Evolutionary conservation across 2,329 filamentous ascomycete species (phyloP).

Genomic region (Pseudocercospora pini-densiflorae): DNA sequence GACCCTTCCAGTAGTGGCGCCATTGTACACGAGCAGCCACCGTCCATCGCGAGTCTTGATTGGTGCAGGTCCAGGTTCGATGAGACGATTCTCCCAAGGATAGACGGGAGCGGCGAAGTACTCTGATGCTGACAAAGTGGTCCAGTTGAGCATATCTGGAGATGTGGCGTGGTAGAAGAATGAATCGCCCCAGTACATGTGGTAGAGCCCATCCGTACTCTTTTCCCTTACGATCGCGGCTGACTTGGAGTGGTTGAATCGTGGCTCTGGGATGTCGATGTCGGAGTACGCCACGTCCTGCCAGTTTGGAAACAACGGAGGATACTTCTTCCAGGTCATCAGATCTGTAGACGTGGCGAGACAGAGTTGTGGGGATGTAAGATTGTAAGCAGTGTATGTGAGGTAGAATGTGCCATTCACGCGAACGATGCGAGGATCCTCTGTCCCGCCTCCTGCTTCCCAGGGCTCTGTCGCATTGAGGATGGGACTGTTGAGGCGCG

Average conservation of each 20-base stretch:
- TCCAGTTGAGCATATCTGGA: constrained; percentile 42
- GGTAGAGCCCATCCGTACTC: constrained; percentile 37
- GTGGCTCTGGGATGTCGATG: constrained; percentile 26
- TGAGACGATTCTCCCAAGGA: constrained; percentile 41
- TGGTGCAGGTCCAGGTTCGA: constrained; percentile 41
- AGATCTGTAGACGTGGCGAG: constrained; percentile 45
- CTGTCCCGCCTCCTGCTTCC: constrained; percentile 41
- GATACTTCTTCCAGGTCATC: constrained; percentile 42
- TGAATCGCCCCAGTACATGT: constrained; percentile 44
- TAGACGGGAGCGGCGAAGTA: constrained; percentile 35
- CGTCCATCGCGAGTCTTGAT: constrained; percentile 42
- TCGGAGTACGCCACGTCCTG: constrained; percentile 30
- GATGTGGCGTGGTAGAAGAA: constrained; percentile 40
- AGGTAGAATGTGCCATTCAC: constrained; percentile 46
- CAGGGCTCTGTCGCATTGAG: constrained; percentile 41
- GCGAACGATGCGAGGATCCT: constrained; percentile 44
- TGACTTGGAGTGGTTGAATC: constrained; percentile 32
- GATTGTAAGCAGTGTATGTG: constrained; percentile 44
- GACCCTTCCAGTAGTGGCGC: constrained; percentile 34
- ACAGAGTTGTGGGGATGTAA: constrained; percentile 40
- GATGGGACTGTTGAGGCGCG: constrained; percentile 40
- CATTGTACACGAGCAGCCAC: constrained; percentile 42
- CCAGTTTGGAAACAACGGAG: constrained; percentile 37
- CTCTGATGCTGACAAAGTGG: constrained; percentile 19
- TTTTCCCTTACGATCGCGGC: constrained; percentile 40